Evolutionary conservation across 768 basidiomycete species (phyloP), one percentile per base, ranked within the genome.

Genomic region (Boletus subparvulus): DNA sequence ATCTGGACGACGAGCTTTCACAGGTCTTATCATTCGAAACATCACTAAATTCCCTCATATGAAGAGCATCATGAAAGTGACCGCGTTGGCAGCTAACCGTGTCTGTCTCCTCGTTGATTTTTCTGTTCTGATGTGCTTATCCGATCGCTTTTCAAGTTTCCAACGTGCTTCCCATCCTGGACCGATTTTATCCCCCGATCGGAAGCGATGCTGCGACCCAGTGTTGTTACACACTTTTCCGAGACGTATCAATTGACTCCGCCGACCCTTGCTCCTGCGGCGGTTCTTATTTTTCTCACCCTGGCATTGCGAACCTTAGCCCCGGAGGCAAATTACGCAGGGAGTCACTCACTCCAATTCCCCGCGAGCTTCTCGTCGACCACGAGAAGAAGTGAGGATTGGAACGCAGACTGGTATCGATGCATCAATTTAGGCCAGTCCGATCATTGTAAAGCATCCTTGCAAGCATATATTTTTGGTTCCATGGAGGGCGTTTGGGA

Each of bases 401-500:
- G 87, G 87, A 84, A 88, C 54, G 77, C 78, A 40, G 88, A 89
- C 63, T 90, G 89, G 86, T 77, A 79, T 26, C 77, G 86, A 41
- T 83, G 82, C 65, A 63, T 79, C 44, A 76, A 66, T 54, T 59
- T 77, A 8, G 74, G 73, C 40, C 59, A 66, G 42, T 59, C 62
- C 6, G 68, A 75, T 45, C 69, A 69, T 32, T 65, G 66, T 50
- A 69, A 65, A n/a, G 52, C 69, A 11, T 63, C 80, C 24, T 74
- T 78, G 6, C 74, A 76, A 13, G 77, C 80, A 17, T 88, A 86
- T 64, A 74, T 70, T 30, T 82, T 85, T 4, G 87, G 89, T 47
- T 88, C 86, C 55, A 70, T 90, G 36, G 86, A 90, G 58, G 90
- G 90, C 7, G 73, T 85, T 14, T 92, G 90, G 90, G 90, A 92